Evolutionary conservation across 495 filamentous ascomycete species (phyloP), one percentile per base, ranked within the genome.

Genomic region (Bombardia bombarda): DNA sequence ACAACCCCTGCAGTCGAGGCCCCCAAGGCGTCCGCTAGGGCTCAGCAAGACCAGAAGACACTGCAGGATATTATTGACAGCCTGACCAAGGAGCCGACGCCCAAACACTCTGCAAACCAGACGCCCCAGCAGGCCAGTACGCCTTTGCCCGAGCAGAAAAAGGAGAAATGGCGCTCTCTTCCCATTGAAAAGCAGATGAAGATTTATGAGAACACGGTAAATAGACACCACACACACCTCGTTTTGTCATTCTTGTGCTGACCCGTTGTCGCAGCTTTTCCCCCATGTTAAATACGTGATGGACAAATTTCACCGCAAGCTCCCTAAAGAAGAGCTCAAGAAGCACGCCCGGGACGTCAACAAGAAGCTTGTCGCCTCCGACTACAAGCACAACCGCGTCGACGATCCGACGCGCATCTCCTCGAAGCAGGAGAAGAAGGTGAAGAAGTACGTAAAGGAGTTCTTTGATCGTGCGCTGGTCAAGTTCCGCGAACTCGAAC

Each of bases 131-230:
- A 80, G 40, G 77, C 78, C 44, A 74, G 68, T 19, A 75, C 76
- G 10, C 63, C 68, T 8, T 71, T 72, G 4, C 76, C 79, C 32
- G 78, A 83, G 42, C 75, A 75, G 39, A 84, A 81, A 56, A 77
- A 78, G 45, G 86, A 92, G 43, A 90, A 86, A 61, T 97, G 90
- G 90, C 75, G 79, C 50, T 80, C 74, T 53, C 75, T 82, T 42
- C 70, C 80, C 14, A 67, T 86, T 47, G 87, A 95, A 41, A 95
- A 95, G 62, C 83, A 88, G 60, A 90, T 86, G 75, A 93, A 87
- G 65, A 69, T 93, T 3, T 96, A 95, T 50, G 88, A 94, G 59
- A 88, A 87, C 55, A 90, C 89, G 14, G 87, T 92, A 70, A 56
- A 83, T 43, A 7, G 13, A 19, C 3, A 4, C 9, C 3, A 8